Evolutionary conservation across 1,284 basidiomycete genomes (phyloP).

Genomic region (Acaromyces ingoldii): DNA sequence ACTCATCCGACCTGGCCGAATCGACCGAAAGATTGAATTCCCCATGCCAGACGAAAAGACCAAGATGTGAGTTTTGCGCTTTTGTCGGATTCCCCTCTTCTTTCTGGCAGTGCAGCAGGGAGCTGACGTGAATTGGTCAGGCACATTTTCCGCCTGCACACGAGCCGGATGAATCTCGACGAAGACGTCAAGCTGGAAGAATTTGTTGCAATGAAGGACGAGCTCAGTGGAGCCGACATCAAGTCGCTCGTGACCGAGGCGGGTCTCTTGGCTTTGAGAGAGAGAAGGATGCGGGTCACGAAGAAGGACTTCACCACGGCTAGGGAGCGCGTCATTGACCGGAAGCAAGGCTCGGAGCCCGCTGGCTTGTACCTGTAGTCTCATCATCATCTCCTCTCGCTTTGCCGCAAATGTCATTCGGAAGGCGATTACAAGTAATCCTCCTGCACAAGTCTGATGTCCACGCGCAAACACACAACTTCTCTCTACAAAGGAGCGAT

Average conservation of each 20-base stretch:
- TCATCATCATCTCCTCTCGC: too few species aligned
- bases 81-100: background rate
- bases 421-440: too few species aligned
- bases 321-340: constrained; percentile 46
- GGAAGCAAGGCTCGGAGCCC: constrained; percentile 26
- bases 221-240: constrained; percentile 94
- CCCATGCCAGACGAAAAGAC: constrained; percentile 49
- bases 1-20: constrained; percentile 95
- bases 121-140: constrained; percentile 65
- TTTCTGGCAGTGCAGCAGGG: background rate
- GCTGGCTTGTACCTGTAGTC: constrained; percentile 17
- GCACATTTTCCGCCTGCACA: constrained; percentile 96
- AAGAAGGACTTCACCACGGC: constrained; percentile 58
- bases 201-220: constrained; percentile 92
- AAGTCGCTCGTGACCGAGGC: constrained; percentile 73
- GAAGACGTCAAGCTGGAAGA: constrained; percentile 94
- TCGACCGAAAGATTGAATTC: constrained; percentile 85
- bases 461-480: too few species aligned
- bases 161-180: constrained; percentile 85
- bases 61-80: constrained; percentile 38
- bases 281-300: constrained; percentile 92
- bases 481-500: too few species aligned
- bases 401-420: too few species aligned
- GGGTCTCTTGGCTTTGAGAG: constrained; percentile 84
- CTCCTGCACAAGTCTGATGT: too few species aligned